Evolutionary conservation across 1,284 basidiomycete genomes (phyloP).

Genomic region (Fomes fomentarius): DNA sequence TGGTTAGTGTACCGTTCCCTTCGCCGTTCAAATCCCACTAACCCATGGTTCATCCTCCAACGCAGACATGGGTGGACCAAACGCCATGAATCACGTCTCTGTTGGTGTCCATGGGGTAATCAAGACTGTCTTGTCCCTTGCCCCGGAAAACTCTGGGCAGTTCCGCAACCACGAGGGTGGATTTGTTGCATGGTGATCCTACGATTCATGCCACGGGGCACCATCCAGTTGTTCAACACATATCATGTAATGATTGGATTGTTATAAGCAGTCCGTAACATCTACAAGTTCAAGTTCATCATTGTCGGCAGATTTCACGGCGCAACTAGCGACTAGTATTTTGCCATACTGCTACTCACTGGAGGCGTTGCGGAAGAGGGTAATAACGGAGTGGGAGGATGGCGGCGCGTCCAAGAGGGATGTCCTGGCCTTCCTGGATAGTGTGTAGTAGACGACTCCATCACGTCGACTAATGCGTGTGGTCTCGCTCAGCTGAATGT

Average conservation of each 20-base stretch:
- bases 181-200: conserved; percentile 1
- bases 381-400: conserved; percentile 15
- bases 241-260: too few relatives aligned
- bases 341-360: too few relatives aligned
- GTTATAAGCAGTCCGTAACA: too few relatives aligned
- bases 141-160: conserved; percentile 1
- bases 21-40: not conserved
- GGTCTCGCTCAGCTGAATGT: too few relatives aligned
- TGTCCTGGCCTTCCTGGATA: conserved; percentile 5
- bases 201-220: too few relatives aligned
- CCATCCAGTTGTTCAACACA: too few relatives aligned
- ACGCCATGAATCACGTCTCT: not conserved
- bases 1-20: not conserved
- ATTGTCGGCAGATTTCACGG: too few relatives aligned
- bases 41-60: not conserved
- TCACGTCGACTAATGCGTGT: too few relatives aligned
- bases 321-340: too few relatives aligned
- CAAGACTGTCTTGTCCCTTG: not conserved
- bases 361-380: conserved; percentile 5
- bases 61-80: conserved; percentile 1
- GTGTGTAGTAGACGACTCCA: too few relatives aligned
- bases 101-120: conserved; percentile 3
- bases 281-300: too few relatives aligned
- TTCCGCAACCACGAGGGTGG: conserved; percentile 4
- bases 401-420: conserved; percentile 10